Evolutionary conservation across 2,329 filamentous ascomycete genomes (phyloP).

Genomic region (Dendryphion nanum): DNA sequence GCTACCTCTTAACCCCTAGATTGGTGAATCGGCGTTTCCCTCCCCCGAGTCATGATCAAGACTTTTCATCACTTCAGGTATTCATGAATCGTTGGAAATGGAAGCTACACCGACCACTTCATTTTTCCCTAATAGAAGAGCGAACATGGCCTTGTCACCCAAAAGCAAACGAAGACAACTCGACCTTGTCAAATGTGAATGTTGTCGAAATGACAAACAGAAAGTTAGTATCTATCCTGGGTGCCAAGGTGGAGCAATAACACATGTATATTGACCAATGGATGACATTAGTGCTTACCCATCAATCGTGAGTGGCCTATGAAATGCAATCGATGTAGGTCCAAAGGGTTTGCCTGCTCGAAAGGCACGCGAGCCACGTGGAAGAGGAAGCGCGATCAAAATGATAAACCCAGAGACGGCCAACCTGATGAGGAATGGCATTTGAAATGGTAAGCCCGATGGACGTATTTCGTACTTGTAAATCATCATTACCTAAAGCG

Average conservation of each 20-base stretch:
- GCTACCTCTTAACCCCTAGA: too few species aligned
- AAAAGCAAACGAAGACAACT: background rate
- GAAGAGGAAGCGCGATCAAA: background rate
- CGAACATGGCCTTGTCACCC: too few species aligned
- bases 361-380: conserved; percentile 5
- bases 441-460: too few species aligned
- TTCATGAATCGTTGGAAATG: too few species aligned
- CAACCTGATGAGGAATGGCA: background rate
- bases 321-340: background rate
- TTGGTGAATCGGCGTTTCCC: too few species aligned
- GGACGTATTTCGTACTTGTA: background rate
- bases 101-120: background rate
- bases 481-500: background rate
- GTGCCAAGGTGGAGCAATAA: conserved; percentile 1
- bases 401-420: background rate
- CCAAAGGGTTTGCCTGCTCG: conserved; percentile 9
- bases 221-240: conserved; percentile 7
- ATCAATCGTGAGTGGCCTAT: background rate
- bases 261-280: background rate
- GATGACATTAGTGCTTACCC: background rate
- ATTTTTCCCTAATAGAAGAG: too few species aligned
- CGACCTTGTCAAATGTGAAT: background rate
- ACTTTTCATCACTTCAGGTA: background rate
- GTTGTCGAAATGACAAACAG: background rate
- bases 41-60: background rate